phyloP scores from a whole-genome alignment of 2,329 filamentous ascomycete genomes.

The Curvularia sp. region DNA sequence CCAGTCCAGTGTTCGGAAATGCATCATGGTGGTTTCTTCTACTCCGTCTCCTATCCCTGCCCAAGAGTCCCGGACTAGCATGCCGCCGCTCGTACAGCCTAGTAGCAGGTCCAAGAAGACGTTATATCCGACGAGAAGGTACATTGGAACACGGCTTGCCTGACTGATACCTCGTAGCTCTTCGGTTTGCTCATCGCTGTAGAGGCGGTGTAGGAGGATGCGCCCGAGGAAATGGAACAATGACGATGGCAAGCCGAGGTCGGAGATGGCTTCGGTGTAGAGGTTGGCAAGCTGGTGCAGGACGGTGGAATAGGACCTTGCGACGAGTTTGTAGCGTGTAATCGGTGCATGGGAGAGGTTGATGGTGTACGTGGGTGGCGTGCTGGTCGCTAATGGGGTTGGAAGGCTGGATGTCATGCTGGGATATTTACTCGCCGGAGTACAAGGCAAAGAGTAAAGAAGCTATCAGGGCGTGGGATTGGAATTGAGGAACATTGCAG shows the following conservation, averaged over 20 bases:
- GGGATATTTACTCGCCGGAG: neutral
- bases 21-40: constrained; percentile 53
- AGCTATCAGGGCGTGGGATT: neutral
- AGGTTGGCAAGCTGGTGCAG: constrained; percentile 56
- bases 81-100: constrained; percentile 68
- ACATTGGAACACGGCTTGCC: constrained; percentile 61
- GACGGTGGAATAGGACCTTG: constrained; percentile 53
- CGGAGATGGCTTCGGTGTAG: constrained; percentile 59
- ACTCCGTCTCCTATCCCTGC: neutral
- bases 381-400: neutral
- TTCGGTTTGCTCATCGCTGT: constrained; percentile 63
- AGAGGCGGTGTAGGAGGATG: constrained; percentile 58
- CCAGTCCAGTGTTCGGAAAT: constrained; percentile 63
- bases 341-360: constrained; percentile 62
- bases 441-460: neutral
- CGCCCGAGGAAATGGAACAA: constrained; percentile 58
- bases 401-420: neutral
- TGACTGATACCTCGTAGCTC: constrained; percentile 66
- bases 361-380: constrained; percentile 55
- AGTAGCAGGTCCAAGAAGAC: constrained; percentile 68
- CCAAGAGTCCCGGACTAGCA: constrained; percentile 34
- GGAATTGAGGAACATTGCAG: neutral
- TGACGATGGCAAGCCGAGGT: constrained; percentile 30
- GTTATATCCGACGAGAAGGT: constrained; percentile 68
- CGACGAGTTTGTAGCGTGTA: constrained; percentile 60